Conservation (phyloP, 176 grass and related monocot species). For the Avena eriantha region DNA sequence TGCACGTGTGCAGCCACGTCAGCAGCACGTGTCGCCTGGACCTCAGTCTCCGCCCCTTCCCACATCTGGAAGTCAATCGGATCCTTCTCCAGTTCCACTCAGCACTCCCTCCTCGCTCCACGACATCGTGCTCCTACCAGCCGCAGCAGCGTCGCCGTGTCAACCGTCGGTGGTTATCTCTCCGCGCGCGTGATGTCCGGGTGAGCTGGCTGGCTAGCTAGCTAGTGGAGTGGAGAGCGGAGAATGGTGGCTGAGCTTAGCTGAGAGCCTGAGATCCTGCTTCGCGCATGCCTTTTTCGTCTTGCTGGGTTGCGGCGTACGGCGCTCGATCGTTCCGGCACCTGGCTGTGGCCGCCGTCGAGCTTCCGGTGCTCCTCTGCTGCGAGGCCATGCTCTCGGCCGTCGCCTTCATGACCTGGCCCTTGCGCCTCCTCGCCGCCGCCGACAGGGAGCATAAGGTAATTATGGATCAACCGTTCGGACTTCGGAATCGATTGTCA, state of each 20-base stretch:
- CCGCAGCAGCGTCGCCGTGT: not conserved
- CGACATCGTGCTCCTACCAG: not conserved
- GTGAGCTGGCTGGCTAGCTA: not conserved
- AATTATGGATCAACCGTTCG: not conserved
- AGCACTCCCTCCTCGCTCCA: not conserved
- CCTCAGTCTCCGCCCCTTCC: not conserved
- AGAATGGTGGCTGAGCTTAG: slow-evolving; percentile 5
- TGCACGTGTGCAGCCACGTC: slow-evolving; percentile 12
- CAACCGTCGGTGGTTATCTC: not conserved
- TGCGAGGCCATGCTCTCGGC: slow-evolving; percentile 49
- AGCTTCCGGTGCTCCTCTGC: slow-evolving; percentile 35
- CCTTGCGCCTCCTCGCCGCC: slow-evolving; percentile 48
- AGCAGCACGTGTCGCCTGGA: slow-evolving; percentile 5
- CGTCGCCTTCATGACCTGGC: slow-evolving; percentile 40
- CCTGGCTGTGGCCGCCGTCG: not conserved
- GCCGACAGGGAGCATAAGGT: slow-evolving; percentile 41
- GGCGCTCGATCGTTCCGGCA: not conserved
- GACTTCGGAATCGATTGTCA: not conserved
- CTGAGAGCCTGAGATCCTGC: not conserved
- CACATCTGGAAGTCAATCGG: not conserved
- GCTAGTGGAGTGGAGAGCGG: not conserved
- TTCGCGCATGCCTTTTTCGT: not conserved
- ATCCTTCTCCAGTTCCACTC: not conserved
- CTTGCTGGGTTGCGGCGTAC: not conserved
- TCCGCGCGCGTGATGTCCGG: not conserved